Base-by-base conservation (phyloP, 345 rosid genomes). In the Zanthoxylum bungeanum region DNA sequence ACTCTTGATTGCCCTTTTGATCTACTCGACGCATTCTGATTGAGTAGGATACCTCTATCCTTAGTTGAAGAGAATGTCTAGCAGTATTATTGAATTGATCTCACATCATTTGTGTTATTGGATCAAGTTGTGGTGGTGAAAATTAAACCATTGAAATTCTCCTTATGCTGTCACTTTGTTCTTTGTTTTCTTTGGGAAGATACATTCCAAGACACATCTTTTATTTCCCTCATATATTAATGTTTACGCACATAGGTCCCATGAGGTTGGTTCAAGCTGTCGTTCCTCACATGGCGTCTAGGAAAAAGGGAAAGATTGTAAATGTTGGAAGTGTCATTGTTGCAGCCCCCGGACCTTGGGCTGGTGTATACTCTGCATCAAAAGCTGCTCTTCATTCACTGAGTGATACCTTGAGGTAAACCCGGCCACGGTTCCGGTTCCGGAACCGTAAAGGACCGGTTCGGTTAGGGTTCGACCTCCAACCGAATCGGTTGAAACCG, bases 371-470 rank as follows among this genome's bases (percentile, higher is more conserved):
- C 75, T 75, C 86, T 59, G 90, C 93, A 19, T 78, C 95, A 31
- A 94, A 94, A 86, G 94, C 95, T 44, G 90, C 97, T 61, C 78
- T 94, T 69, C 95, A 94, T 78, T 79, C 93, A 24, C 77, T 92
- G 50, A 87, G 95, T 7, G 97, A 94, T 71, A 82, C 95, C 39
- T 56, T 94, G 73, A 89, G 96, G 98, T 91, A 19, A 5, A 21
- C 24, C 9, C 50, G n/a, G 9, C 28, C 4, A 1, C 17, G n/a
- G n/a, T n/a, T n/a, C n/a, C n/a, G n/a, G n/a, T n/a, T n/a, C n/a
- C n/a, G n/a, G n/a, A n/a, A n/a, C n/a, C n/a, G n/a, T n/a, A n/a
- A n/a, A n/a, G n/a, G n/a, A n/a, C n/a, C n/a, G n/a, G n/a, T n/a
- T n/a, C n/a, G n/a, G n/a, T n/a, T n/a, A n/a, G n/a, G n/a, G n/a